These are phyloP conservation scores for Wickerhamiella slavikovae DNA, from an alignment of 805 yeast genomes.

Conservation along the genomic window DNA sequence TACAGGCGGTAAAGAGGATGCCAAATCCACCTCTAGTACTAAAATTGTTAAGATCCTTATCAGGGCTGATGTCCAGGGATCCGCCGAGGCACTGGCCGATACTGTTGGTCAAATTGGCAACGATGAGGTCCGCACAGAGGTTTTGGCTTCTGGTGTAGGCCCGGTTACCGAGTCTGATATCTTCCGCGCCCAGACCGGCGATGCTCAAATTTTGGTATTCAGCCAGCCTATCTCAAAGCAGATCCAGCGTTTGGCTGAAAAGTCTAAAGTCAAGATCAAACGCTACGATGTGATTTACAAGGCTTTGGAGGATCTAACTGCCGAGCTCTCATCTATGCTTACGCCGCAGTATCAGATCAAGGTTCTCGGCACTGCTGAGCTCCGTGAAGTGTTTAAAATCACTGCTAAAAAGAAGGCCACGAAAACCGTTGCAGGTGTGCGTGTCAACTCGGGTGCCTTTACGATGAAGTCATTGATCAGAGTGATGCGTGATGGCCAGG, in stretches of 20 bases:
- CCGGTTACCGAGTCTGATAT: slow-evolving; percentile 46
- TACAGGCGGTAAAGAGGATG: slow-evolving; percentile 13
- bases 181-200: slow-evolving; percentile 45
- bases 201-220: slow-evolving; percentile 60
- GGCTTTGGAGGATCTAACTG: slow-evolving; percentile 65
- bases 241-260: slow-evolving; percentile 35
- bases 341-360: slow-evolving; percentile 49
- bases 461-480: slow-evolving; percentile 36
- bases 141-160: slow-evolving; percentile 64
- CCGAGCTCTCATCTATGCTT: slow-evolving; percentile 34
- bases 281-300: slow-evolving; percentile 71
- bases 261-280: slow-evolving; percentile 32
- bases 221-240: slow-evolving; percentile 51
- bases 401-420: slow-evolving; percentile 29
- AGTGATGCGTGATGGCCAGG: slow-evolving; percentile 31
- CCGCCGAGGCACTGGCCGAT: slow-evolving; percentile 81
- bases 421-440: slow-evolving; percentile 69
- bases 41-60: slow-evolving; percentile 40
- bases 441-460: slow-evolving; percentile 48
- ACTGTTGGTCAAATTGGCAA: slow-evolving; percentile 70
- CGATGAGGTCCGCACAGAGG: slow-evolving; percentile 53
- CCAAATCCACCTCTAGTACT: slow-evolving; percentile 11
- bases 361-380: slow-evolving; percentile 41
- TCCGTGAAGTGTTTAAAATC: slow-evolving; percentile 55
- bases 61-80: slow-evolving; percentile 85